Evolutionary conservation across 768 basidiomycete genomes (phyloP).

Genomic region (Mycena crocata): DNA sequence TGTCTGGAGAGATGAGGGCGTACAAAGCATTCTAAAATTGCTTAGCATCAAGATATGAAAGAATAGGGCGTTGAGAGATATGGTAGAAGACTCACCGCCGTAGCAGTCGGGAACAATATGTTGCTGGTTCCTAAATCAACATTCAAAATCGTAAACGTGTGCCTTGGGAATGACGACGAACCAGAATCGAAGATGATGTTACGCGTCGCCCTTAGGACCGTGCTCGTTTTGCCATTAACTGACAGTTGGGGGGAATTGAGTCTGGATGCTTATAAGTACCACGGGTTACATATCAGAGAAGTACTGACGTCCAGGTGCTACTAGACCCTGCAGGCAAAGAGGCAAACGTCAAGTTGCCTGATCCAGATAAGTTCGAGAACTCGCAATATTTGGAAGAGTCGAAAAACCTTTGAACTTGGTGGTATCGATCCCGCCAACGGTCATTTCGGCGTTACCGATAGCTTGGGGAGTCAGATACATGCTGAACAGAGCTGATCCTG

Average conservation of each 20-base stretch:
- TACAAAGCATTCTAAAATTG: constrained; percentile 60
- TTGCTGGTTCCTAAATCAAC: too few relatives aligned
- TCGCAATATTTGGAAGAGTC: constrained; percentile 10
- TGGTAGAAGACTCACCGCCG: constrained; percentile 65
- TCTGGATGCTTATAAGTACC: not conserved
- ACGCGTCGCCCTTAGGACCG: constrained; percentile 51
- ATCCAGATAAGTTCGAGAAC: constrained; percentile 8
- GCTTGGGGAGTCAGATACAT: constrained; percentile 60
- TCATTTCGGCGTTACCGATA: constrained; percentile 63
- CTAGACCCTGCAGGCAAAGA: constrained; percentile 49
- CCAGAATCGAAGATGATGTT: constrained; percentile 69
- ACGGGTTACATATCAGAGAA: not conserved
- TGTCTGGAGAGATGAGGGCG: constrained; percentile 67
- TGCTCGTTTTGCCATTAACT: constrained; percentile 65
- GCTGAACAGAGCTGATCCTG: constrained; percentile 59
- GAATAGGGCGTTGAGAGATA: constrained; percentile 26
- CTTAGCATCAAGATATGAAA: constrained; percentile 7
- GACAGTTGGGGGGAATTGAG: constrained; percentile 56
- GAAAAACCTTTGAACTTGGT: constrained; percentile 60
- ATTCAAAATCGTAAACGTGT: too few relatives aligned
- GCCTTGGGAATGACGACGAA: too few relatives aligned
- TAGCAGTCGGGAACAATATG: constrained; percentile 60
- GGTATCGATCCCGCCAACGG: constrained; percentile 63
- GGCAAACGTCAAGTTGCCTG: constrained; percentile 58
- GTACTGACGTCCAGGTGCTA: constrained; percentile 52